These are phyloP conservation scores for Podospora conica DNA, from an alignment of 495 filamentous ascomycete species.

Conservation along the genomic window DNA sequence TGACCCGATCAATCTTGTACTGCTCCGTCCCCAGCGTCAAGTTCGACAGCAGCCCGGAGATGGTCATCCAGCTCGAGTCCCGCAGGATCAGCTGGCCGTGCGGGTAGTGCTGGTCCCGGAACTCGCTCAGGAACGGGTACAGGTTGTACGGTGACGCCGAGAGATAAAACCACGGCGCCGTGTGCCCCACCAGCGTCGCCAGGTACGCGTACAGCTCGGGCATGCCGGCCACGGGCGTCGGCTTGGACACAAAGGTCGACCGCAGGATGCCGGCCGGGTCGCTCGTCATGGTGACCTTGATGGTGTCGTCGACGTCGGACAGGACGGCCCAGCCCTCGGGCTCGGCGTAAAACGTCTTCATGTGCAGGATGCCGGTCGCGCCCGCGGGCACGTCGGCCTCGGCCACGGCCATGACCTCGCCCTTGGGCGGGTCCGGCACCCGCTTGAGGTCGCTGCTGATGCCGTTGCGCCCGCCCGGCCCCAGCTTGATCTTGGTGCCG, in stretches of 20 bases:
- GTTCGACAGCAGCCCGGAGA: constrained; percentile 69
- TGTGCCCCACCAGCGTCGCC: constrained; percentile 43
- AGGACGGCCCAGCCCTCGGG: constrained; percentile 83
- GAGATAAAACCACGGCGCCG: constrained; percentile 83
- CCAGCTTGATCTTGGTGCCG: constrained; percentile 52
- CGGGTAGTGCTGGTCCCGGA: constrained; percentile 64
- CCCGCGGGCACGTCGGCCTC: constrained; percentile 43
- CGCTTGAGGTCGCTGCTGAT: constrained; percentile 56
- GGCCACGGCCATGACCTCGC: constrained; percentile 39
- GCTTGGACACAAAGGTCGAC: constrained; percentile 70
- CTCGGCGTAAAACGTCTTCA: constrained; percentile 66
- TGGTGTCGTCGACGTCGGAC: constrained; percentile 92
- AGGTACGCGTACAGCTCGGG: constrained; percentile 71
- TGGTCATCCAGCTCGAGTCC: constrained; percentile 81
- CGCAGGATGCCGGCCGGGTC: constrained; percentile 71
- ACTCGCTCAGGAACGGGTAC: constrained; percentile 75
- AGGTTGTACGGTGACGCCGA: constrained; percentile 94
- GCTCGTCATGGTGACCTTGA: constrained; percentile 82
- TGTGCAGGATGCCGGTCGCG: constrained; percentile 41
- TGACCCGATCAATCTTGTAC: constrained; percentile 80
- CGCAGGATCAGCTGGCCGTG: constrained; percentile 77
- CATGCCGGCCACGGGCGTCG: constrained; percentile 70
- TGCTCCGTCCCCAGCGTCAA: constrained; percentile 76
- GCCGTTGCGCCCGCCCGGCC: constrained; percentile 63
- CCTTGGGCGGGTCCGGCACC: constrained; percentile 30